Percentiles rank a stretch among this genome's conserved stretches.
These are phyloP conservation scores for Aegilops sharonensis DNA, from an alignment of 176 grass and related monocot species.

Conservation along the genomic window DNA sequence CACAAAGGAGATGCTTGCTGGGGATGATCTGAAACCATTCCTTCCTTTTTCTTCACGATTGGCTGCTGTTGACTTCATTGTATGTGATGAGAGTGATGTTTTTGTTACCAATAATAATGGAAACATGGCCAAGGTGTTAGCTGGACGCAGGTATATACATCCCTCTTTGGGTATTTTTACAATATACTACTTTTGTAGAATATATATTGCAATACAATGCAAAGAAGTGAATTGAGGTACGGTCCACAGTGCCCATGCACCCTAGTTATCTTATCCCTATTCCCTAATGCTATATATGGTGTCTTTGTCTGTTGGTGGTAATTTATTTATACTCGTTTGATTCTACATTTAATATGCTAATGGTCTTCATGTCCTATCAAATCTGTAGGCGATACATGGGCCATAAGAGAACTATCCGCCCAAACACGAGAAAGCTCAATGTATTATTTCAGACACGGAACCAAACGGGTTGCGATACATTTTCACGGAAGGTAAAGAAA, in stretches of 20 bases:
- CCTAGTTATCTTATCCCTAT: background rate
- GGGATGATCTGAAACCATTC: constrained; percentile 67
- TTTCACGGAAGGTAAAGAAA: constrained; percentile 63
- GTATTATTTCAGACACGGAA: constrained; percentile 53
- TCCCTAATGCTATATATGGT: background rate
- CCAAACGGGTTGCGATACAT: constrained; percentile 60
- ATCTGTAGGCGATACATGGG: constrained; percentile 82
- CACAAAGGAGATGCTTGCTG: constrained; percentile 84
- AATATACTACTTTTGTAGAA: background rate
- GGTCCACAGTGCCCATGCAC: background rate
- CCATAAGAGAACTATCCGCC: constrained; percentile 93
- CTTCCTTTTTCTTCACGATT: constrained; percentile 77
- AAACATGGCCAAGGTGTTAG: constrained; percentile 97
- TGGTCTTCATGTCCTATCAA: background rate
- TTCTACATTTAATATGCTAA: constrained; percentile 4
- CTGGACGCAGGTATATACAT: constrained; percentile 74
- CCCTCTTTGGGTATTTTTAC: background rate
- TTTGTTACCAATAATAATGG: constrained; percentile 95
- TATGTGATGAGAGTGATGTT: constrained; percentile 86
- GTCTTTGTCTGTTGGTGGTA: background rate
- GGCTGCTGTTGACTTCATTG: constrained; percentile 88
- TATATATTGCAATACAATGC: background rate
- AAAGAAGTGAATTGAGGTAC: background rate
- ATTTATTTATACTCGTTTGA: background rate
- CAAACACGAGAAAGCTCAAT: constrained; percentile 80